Evolutionary conservation across 2,329 filamentous ascomycete genomes (phyloP), one percentile per base, ranked within the genome.

Genomic region (Penicillium paneum): DNA sequence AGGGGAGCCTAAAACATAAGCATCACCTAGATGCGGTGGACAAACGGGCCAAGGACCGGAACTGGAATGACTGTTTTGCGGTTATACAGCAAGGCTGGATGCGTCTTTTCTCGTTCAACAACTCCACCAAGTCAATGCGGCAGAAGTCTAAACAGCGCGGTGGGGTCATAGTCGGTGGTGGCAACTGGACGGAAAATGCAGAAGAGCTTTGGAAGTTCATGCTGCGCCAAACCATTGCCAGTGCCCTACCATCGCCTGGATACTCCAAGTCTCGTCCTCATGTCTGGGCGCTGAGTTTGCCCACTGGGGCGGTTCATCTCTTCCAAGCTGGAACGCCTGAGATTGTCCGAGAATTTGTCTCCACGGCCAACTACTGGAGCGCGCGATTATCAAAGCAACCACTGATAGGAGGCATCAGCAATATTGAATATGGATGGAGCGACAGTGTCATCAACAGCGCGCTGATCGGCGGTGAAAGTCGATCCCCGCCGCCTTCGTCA

Each of bases 171-270:
- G 94, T 97, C 2, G 94, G 94, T 61, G 94, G 94, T 57, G 94
- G 94, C 24, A 97, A 99, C 72, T 99, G 94, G 94, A 93, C 93
- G 72, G 92, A 97, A 63, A 97, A 96, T 68, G 94, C 94, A 5
- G 91, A 96, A 60, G 90, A 87, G 60, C 80, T 97, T 10, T 92
- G 90, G 64, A 88, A 87, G 19, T 97, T 97, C 72, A 86, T 89
- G 40, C 83, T 99, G 8, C 85, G 92, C 19, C 92, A 97, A 71
- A 95, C 92, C 0, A 89, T 97, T 61, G 94, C 94, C 11, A 96
- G 91, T 52, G 86, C 89, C 0, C 82, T 99, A 13, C 94, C 94
- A 8, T 83, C 91, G 0, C 93, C 94, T 0, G 94, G 94, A 11
- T 97, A 97, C 74, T 97, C 91, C 32, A 91, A 95, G 67, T 83